Evolutionary conservation across 1,284 basidiomycete species (phyloP), one percentile per base, ranked within the genome.

Genomic region (Boletus smithii): DNA sequence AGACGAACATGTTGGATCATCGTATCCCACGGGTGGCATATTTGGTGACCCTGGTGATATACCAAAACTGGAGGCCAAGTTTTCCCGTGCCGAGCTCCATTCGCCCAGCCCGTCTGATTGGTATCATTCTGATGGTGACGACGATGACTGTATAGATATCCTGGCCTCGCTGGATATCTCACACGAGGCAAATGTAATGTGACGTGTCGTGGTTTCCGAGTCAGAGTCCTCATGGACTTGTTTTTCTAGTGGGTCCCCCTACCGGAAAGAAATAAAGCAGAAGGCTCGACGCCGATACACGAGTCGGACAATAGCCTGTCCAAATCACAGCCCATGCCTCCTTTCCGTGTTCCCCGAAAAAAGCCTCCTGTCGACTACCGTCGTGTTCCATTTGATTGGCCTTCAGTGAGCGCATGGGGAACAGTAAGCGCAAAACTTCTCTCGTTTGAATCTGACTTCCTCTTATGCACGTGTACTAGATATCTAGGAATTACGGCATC

Each of bases 231-330:
- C n/a, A n/a, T n/a, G n/a, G n/a, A n/a, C 10, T 13, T 35, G 11
- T 43, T 32, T 46, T 34, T 18, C 37, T 38, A 64, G 62, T 65
- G 62, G 62, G 37, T 47, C 20, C 51, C 61, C 16, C 26, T 51
- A 8, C 63, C 66, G 0, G 50, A 52, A 31, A 48, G 60, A 32
- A 67, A 69, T 24, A 65, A 53, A 39, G 66, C 65, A 16, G 62
- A 68, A 51, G 60, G 66, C 35, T 48, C 66, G 47, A 65, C 65
- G 1, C 61, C 61, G 3, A 42, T 41, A 29, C 31, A 50, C 26
- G 43, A 53, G 2, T 33, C 30, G 3, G 48, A 51, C 18, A 40
- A 11, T 8, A 27, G 32, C 23, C 14, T 18, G 9, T 20, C 42
- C 16, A 53, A 49, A 40, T 46, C 46, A 36, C 46, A 11, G 0